Evolutionary conservation across 1,284 basidiomycete species (phyloP), one percentile per base, ranked within the genome.

Genomic region (Coniophora puteana): DNA sequence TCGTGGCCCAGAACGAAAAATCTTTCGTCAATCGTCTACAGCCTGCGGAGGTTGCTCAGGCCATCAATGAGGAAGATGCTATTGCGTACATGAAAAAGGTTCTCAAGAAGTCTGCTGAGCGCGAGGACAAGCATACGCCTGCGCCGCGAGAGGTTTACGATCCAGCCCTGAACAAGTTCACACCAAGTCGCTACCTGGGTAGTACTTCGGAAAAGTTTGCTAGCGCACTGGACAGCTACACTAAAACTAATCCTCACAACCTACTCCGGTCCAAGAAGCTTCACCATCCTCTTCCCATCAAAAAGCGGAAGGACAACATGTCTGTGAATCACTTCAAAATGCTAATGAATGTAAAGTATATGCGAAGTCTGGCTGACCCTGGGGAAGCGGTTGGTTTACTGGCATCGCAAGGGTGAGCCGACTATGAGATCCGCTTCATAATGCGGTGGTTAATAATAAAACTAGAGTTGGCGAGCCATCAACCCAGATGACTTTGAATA

Each of bases 401-500:
- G 36, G 96, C 96, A n/a, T 95, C 94, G 17, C 96, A 99, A 73
- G 92, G 94, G 90, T 92, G 63, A 52, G 78, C 68, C 22, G 37
- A 14, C 28, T 25, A 36, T 17, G 11, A 20, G n/a, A 20, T 26
- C 28, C 6, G 23, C 23, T 10, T 24, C 44, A 36, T 41, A 28
- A 17, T 28, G 37, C 36, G 4, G 1, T n/a, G n/a, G 14, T 39
- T 27, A 17, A 41, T 10, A 25, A 16, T 43, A 36, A 41, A 37
- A 43, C 12, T 48, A 93, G 93, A 71, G 83, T 99, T 35, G 96
- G 96, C 46, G 96, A 99, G 65, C 96, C 96, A 4, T 99, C 96
- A 18, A 99, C 96, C 2, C 96, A 99, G 63, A 99, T 99, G 96
- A 99, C 96, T 22, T 71, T 99, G 51, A 99, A 99, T 65, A 99